These are phyloP conservation scores for Nowakowskiella sp. DNA, from an alignment of 192 early-diverging fungal genomes.

Conservation along the genomic window DNA sequence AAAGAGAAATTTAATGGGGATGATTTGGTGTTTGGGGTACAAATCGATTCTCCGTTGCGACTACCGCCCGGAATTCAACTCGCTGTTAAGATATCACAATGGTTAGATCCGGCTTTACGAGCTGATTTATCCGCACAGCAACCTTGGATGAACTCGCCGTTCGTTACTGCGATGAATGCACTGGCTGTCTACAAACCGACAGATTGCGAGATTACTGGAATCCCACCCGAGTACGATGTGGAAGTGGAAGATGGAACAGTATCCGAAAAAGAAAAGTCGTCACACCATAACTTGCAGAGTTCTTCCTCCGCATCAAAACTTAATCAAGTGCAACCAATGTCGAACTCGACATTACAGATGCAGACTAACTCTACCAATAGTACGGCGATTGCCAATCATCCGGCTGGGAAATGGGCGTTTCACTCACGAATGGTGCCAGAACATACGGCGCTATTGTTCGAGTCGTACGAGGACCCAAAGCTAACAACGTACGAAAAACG, in stretches of 20 bases:
- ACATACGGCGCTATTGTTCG: slow-evolving; percentile 18
- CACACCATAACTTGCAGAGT: neutral
- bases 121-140: slow-evolving; percentile 14
- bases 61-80: slow-evolving; percentile 17
- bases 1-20: slow-evolving; percentile 28
- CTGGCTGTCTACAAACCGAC: slow-evolving; percentile 16
- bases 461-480: neutral
- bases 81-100: slow-evolving; percentile 35
- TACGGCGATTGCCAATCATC: neutral
- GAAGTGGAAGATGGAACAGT: neutral
- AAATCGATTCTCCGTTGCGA: slow-evolving; percentile 21
- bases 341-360: neutral
- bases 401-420: slow-evolving; percentile 28
- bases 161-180: slow-evolving; percentile 33
- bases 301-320: neutral
- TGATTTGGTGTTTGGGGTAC: slow-evolving; percentile 30
- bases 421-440: slow-evolving; percentile 21
- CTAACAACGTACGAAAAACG: slow-evolving; percentile 30
- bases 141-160: slow-evolving; percentile 28
- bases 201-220: slow-evolving; percentile 8
- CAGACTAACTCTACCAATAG: neutral
- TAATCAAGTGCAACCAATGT: neutral
- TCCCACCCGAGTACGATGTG: neutral
- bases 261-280: neutral
- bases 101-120: slow-evolving; percentile 33